Evolutionary conservation across 371 early-diverging fungal genomes (phyloP), one percentile per base, ranked within the genome.

Genomic region (Nematocida sp.): DNA sequence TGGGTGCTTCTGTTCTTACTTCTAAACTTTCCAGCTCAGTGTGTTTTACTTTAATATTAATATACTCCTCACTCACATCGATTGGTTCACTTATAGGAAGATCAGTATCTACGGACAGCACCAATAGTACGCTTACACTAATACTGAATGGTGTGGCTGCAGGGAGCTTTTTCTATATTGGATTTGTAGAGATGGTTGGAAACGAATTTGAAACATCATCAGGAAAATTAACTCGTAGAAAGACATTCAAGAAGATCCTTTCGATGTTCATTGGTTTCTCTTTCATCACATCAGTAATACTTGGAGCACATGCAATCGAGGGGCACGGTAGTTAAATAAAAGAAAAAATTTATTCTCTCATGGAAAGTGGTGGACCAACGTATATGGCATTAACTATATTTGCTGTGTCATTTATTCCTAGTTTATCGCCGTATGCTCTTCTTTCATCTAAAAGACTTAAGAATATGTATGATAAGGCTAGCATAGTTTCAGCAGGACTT

Each of bases 111-210:
- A 27, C 62, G 25, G 33, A 40, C 15, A 20, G 52, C 4, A 50
- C n/a, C 9, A 46, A 72, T 18, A 45, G 83, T 3, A 46, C 20
- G 1, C n/a, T 69, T 18, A 40, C 45, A n/a, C 46, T 39, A 40
- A 52, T 81, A 15, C 82, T 83, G 7, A 84, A 73, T 62, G 85
- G 85, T 27, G 47, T 85, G 44, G 70, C 83, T 20, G 62, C 84
- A 44, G 85, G 85, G 2, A 75, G 76, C 39, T 85, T 85, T 66
- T 83, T 85, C 61, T 85, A 84, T 56, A 84, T 85, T 25, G 85
- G 84, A 61, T 84, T 85, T 72, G 76, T 85, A n/a, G 85, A 85
- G 80, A 85, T 85, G 85, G 71, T 85, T 15, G 82, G 76, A 33
- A 75, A 82, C 39, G 85, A 84, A 70, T 84, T 85, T 76, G 64